Conservation (phyloP, 805 yeast genomes). For the Yarrowia alimentaria region DNA sequence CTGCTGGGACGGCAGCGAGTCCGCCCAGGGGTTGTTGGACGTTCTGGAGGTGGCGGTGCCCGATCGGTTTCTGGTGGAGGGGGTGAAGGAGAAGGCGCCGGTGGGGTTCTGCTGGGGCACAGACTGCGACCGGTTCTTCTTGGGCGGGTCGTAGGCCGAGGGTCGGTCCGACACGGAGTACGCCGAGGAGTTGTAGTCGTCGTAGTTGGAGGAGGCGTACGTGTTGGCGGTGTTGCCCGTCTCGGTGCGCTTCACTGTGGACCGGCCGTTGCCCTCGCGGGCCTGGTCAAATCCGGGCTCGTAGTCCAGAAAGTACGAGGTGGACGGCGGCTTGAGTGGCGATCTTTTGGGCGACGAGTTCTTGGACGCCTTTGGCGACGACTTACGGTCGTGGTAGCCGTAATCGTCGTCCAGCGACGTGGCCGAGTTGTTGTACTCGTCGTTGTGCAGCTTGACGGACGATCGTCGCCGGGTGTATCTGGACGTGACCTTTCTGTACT, state of each 20-base stretch:
- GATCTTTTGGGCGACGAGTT: conserved; percentile 6
- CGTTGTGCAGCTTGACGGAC: conserved; percentile 31
- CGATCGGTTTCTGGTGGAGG: neutral
- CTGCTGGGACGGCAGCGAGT: conserved; percentile 14
- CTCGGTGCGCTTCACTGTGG: too few relatives aligned
- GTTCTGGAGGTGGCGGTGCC: conserved; percentile 31
- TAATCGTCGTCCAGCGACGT: conserved; percentile 32
- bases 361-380: conserved; percentile 30
- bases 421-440: conserved; percentile 19
- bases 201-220: conserved; percentile 9
- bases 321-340: conserved; percentile 16
- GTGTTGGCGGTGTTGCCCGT: neutral
- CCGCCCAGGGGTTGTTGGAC: conserved; percentile 25
- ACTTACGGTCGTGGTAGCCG: conserved; percentile 35
- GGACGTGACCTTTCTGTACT: conserved; percentile 35
- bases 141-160: conserved; percentile 12
- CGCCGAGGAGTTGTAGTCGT: neutral
- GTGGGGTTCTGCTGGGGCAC: neutral
- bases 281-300: conserved; percentile 13
- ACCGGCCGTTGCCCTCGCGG: neutral
- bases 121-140: neutral
- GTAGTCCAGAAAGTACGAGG: conserved; percentile 8
- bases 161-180: neutral
- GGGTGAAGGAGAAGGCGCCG: neutral
- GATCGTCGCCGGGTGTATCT: conserved; percentile 36